Evolutionary conservation across 805 yeast species (phyloP), one percentile per base, ranked within the genome.

Genomic region (Lipomyces yamadae): DNA sequence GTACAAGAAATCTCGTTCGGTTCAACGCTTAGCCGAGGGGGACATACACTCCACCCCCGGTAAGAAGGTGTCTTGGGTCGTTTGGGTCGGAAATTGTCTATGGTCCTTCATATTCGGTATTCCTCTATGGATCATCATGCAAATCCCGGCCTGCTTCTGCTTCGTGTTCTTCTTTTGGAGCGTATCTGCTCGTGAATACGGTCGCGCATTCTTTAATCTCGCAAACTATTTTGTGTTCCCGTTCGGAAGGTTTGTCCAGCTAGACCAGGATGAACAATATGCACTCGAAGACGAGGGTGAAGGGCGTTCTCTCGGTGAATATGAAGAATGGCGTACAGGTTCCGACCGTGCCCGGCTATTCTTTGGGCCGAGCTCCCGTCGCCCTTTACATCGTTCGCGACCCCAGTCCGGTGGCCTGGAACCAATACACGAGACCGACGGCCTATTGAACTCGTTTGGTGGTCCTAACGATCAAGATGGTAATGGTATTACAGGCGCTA

Each of bases 1-100:
- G 64, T 95, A 95, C 79, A 95, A 95, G 77, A 95, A 95, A 77
- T 84, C 85, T 66, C 87, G 99, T 74, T 91, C 97, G 3, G 98
- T 95, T 39, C 95, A 95, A 72, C 83, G 87, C 53, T 88, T 91
- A 66, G 98, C 98, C 1, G 96, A 91, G 67, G 90, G 90, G 69
- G 99, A 95, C 81, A 91, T 95, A 72, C 98, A 94, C 77, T 93
- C 92, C 58, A 85, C 88, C 18, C 74, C 83, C 61, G 76, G 84
- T 68, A 80, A 84, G 67, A 80, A 79, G 3, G 86, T 91, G 7
- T 81, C 85, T 2, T 82, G 86, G 82, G 82, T 85, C 3, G 93
- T 92, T 3, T 82, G 80, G 72, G 56, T 90, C 1, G 87, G 92
- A 11, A 94, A 95, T 76, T 67, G 83, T 8, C 56, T 90, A 0